Evolutionary conservation across 352 stramenopile species (phyloP).

Genomic region (Blastocystis sp.): DNA sequence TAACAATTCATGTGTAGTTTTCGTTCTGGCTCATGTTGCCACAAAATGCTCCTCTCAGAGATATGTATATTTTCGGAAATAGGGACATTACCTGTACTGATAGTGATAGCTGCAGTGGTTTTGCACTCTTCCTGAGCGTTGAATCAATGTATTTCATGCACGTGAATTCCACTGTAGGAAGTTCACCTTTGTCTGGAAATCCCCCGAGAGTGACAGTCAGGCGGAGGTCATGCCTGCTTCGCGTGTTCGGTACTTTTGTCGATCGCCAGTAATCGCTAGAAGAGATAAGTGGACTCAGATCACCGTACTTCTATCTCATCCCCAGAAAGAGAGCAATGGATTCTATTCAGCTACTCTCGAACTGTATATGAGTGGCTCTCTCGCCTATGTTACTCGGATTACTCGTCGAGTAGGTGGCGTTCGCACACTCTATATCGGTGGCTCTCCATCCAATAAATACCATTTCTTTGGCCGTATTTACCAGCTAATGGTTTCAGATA

Average conservation of each 20-base stretch:
- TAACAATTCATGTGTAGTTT: neutral
- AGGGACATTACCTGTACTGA: neutral
- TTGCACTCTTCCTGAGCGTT: neutral
- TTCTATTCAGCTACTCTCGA: neutral
- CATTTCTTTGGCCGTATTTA: slow-evolving; percentile 21
- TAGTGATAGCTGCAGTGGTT: neutral
- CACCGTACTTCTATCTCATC: neutral
- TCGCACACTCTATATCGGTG: slow-evolving; percentile 7
- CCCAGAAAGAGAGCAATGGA: neutral
- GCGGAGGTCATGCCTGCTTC: neutral
- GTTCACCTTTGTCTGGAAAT: neutral
- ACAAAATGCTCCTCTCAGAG: neutral
- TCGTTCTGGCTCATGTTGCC: slow-evolving; percentile 29
- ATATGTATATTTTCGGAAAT: slow-evolving; percentile 37
- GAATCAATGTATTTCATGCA: neutral
- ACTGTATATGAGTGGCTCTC: neutral
- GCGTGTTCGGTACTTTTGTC: neutral
- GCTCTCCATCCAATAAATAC: neutral
- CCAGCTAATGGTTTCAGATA: neutral
- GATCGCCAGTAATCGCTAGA: neutral
- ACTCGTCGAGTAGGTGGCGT: neutral
- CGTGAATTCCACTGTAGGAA: neutral
- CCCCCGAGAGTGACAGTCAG: neutral
- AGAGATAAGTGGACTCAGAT: neutral
- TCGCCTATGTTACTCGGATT: neutral